Evolutionary conservation across 2,329 filamentous ascomycete species (phyloP).

Genomic region (Fusarium sp.): DNA sequence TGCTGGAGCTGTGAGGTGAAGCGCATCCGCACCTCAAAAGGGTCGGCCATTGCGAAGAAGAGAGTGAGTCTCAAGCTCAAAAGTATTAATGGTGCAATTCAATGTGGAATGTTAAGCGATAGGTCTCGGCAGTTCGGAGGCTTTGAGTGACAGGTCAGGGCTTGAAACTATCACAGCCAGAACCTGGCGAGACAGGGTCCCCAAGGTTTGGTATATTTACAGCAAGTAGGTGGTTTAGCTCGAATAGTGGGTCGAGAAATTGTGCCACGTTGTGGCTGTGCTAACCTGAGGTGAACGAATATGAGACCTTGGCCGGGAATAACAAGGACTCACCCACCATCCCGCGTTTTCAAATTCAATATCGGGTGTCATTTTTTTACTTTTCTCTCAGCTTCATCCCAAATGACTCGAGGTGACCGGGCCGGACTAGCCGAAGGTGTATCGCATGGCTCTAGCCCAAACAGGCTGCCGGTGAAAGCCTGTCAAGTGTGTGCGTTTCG

Average conservation of each 20-base stretch:
- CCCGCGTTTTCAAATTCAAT: constrained; percentile 12
- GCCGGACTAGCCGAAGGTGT: constrained; percentile 44
- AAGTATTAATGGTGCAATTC: background rate
- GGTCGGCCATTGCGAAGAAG: constrained; percentile 73
- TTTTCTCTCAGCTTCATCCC: constrained; percentile 8
- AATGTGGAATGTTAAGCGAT: constrained; percentile 1
- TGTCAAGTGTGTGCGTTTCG: constrained; percentile 25
- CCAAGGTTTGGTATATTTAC: constrained; percentile 21
- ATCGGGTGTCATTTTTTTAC: constrained; percentile 8
- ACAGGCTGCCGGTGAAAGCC: constrained; percentile 39
- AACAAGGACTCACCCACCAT: constrained; percentile 30
- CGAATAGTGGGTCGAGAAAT: constrained; percentile 38
- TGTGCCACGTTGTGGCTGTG: constrained; percentile 43
- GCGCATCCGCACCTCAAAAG: constrained; percentile 98
- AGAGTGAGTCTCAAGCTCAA: background rate
- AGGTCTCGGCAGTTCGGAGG: constrained; percentile 29
- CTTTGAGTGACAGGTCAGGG: constrained; percentile 22
- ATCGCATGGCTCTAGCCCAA: constrained; percentile 38
- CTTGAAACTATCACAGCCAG: constrained; percentile 39
- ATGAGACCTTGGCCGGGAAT: constrained; percentile 24
- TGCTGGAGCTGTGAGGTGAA: constrained; percentile 93
- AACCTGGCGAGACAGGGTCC: constrained; percentile 19
- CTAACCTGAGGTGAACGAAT: constrained; percentile 20
- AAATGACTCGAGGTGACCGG: constrained; percentile 23
- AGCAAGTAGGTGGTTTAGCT: constrained; percentile 27